Percentiles rank a stretch among this genome's conserved stretches.
Conservation (phyloP, 495 filamentous ascomycete genomes). For the Penicillium herquei region DNA sequence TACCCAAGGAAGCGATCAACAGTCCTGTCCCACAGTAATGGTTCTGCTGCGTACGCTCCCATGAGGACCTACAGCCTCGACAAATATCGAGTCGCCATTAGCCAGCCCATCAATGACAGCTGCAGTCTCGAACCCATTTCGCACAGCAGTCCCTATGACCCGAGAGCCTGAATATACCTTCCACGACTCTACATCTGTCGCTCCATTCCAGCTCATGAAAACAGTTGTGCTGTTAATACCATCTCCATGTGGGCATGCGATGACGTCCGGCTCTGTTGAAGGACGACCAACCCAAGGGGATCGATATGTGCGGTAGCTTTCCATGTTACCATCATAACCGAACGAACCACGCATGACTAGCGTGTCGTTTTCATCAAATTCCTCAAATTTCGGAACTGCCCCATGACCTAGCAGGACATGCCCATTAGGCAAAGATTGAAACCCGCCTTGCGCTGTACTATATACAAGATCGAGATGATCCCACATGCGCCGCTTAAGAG, state of each 20-base stretch:
- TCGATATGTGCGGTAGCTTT: slow-evolving; percentile 27
- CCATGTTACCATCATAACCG: slow-evolving; percentile 17
- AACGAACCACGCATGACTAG: slow-evolving; percentile 24
- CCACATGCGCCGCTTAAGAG: slow-evolving; percentile 18
- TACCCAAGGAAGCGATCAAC: not conserved
- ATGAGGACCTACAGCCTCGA: slow-evolving; percentile 21
- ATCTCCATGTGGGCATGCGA: slow-evolving; percentile 14
- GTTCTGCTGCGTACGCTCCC: no score
- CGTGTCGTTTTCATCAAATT: slow-evolving; percentile 29
- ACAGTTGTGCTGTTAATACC: slow-evolving; percentile 4
- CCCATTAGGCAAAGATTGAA: slow-evolving; percentile 37
- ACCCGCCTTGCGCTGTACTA: slow-evolving; percentile 40
- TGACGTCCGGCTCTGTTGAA: slow-evolving; percentile 17
- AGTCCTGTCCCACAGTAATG: slow-evolving; percentile 13
- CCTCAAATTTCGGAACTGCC: slow-evolving; percentile 40
- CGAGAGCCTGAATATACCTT: slow-evolving; percentile 8
- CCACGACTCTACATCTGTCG: slow-evolving; percentile 24
- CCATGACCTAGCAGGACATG: slow-evolving; percentile 45
- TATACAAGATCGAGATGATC: slow-evolving; percentile 30
- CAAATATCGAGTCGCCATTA: slow-evolving; percentile 8
- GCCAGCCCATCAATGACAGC: slow-evolving; percentile 8
- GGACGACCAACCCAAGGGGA: slow-evolving; percentile 22
- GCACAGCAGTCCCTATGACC: not conserved
- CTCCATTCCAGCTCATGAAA: slow-evolving; percentile 39
- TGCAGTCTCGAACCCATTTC: slow-evolving; percentile 17